These are phyloP conservation scores for Trypanosoma theileri DNA, from an alignment of 208 protist species.

Conservation along the genomic window DNA sequence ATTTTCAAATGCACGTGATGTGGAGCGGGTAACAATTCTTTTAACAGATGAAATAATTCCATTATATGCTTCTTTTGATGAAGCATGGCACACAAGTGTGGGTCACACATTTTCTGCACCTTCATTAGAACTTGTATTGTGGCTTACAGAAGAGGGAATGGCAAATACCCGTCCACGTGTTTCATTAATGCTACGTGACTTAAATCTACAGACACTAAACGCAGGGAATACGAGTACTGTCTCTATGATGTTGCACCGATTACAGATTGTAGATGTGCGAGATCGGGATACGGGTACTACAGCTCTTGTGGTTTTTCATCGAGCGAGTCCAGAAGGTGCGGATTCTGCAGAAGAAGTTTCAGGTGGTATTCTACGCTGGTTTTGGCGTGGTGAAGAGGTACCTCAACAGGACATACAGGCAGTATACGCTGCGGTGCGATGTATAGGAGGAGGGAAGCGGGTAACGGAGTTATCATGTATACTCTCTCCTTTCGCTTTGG, in stretches of 20 bases:
- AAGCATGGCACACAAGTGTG: conserved; percentile 40
- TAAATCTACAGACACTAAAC: conserved; percentile 47
- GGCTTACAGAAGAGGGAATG: conserved; percentile 20
- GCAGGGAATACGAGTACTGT: conserved; percentile 52
- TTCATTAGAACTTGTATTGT: conserved; percentile 50
- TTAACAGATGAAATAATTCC: conserved; percentile 54
- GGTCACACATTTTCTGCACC: conserved; percentile 38
- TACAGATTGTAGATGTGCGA: conserved; percentile 69
- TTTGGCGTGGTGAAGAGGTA: conserved; percentile 11
- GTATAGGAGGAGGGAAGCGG: conserved; percentile 57
- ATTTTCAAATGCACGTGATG: conserved; percentile 53
- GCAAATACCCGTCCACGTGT: conserved; percentile 24
- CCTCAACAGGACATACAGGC: conserved; percentile 34
- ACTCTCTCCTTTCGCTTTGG: conserved; percentile 55
- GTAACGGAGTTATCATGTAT: conserved; percentile 51
- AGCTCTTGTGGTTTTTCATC: conserved; percentile 42
- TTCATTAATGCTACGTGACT: conserved; percentile 49
- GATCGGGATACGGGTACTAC: background rate
- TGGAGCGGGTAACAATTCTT: conserved; percentile 57
- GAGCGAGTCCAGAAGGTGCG: conserved; percentile 33
- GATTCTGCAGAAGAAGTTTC: background rate
- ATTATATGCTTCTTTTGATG: conserved; percentile 41
- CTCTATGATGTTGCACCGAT: conserved; percentile 49
- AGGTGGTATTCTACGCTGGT: conserved; percentile 9
- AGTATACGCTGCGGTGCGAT: conserved; percentile 45